Evolutionary conservation across 768 basidiomycete genomes (phyloP).

Genomic region (Russula abietina): DNA sequence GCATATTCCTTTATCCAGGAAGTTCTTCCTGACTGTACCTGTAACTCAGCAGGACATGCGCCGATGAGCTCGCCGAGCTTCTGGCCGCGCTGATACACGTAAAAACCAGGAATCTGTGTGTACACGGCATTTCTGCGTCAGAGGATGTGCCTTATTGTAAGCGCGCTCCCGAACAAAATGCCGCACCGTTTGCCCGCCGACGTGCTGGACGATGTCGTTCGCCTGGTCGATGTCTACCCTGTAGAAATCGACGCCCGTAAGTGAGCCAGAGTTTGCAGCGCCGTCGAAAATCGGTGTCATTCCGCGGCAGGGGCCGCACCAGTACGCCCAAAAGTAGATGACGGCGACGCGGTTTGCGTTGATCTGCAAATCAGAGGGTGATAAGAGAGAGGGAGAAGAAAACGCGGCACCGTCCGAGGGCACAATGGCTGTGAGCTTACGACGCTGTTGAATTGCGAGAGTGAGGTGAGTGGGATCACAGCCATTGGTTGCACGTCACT

Average conservation of each 20-base stretch:
- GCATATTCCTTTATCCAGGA: background rate
- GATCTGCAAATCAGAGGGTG: background rate
- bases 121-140: background rate
- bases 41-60: constrained; percentile 3
- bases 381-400: background rate
- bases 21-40: constrained; percentile 1
- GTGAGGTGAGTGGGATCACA: constrained; percentile 14
- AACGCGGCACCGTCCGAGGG: background rate
- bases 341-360: constrained; percentile 6
- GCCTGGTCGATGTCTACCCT: constrained; percentile 19
- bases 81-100: constrained; percentile 11
- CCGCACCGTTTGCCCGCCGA: constrained; percentile 14
- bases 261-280: constrained; percentile 15
- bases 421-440: constrained; percentile 1
- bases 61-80: constrained; percentile 16
- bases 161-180: background rate
- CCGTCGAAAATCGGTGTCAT: constrained; percentile 18
- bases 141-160: background rate
- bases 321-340: constrained; percentile 22
- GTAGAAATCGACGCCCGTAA: constrained; percentile 17
- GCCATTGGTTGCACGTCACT: constrained; percentile 10
- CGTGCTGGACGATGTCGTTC: constrained; percentile 10
- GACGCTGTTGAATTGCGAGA: constrained; percentile 13
- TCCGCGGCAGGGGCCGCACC: constrained; percentile 21
- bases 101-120: constrained; percentile 21